These are phyloP conservation scores for Theileria luwenshuni DNA, from an alignment of 169 alveolate species.

Conservation along the genomic window DNA sequence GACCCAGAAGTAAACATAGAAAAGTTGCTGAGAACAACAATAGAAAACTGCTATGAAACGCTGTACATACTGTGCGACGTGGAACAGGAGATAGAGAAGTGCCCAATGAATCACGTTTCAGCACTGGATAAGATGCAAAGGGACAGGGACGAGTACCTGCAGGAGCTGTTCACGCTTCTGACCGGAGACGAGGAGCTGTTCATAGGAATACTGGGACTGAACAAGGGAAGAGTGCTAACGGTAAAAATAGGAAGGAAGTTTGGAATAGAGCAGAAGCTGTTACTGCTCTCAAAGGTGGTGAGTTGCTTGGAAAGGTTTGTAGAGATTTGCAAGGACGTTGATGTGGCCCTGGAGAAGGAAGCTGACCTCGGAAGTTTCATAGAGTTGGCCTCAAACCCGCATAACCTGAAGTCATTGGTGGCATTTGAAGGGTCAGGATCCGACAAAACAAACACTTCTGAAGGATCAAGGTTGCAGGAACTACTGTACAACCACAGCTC, in stretches of 20 bases:
- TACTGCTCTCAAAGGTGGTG: conserved; percentile 41
- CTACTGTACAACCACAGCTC: conserved; percentile 32
- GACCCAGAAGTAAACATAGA: conserved; percentile 18
- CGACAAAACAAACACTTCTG: neutral
- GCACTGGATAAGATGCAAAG: conserved; percentile 69
- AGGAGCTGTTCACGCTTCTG: conserved; percentile 40
- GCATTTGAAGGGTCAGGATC: conserved; percentile 48
- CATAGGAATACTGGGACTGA: conserved; percentile 40
- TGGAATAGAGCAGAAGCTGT: conserved; percentile 58
- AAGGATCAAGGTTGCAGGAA: conserved; percentile 28
- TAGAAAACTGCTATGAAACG: conserved; percentile 61
- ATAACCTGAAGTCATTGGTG: conserved; percentile 44
- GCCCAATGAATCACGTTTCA: conserved; percentile 72
- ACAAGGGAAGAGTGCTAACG: conserved; percentile 58
- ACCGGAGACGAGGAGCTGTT: conserved; percentile 35
- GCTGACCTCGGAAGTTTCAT: conserved; percentile 17
- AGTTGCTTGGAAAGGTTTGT: conserved; percentile 14
- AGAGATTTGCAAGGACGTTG: conserved; percentile 41
- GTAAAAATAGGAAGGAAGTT: conserved; percentile 60
- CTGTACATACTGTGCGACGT: conserved; percentile 57
- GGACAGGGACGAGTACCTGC: conserved; percentile 57
- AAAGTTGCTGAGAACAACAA: conserved; percentile 37
- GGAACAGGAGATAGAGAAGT: conserved; percentile 65
- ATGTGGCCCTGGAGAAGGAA: conserved; percentile 25
- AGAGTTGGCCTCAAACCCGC: conserved; percentile 19